Evolutionary conservation across 2,329 filamentous ascomycete genomes (phyloP).

Genomic region (Penicillium sumatraense): DNA sequence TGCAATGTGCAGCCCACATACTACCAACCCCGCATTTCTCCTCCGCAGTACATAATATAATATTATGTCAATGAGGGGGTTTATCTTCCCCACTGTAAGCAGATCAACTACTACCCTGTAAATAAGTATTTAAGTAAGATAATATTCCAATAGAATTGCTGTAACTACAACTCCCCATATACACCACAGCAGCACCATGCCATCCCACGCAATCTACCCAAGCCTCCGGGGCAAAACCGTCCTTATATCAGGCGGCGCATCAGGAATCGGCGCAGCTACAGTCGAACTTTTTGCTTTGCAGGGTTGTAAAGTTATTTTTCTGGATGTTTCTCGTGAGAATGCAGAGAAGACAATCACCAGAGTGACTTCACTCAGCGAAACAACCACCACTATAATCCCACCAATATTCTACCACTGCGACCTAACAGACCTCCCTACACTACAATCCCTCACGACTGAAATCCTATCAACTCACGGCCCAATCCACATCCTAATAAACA

Average conservation of each 20-base stretch:
- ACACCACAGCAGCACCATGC: not conserved
- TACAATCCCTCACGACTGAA: not conserved
- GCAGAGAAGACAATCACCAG: conserved; percentile 26
- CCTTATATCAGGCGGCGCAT: conserved; percentile 53
- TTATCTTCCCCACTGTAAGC: too few relatives aligned
- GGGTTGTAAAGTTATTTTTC: conserved; percentile 51
- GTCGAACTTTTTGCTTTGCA: conserved; percentile 53
- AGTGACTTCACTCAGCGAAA: conserved; percentile 15
- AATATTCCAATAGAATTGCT: too few relatives aligned
- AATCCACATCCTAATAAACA: conserved; percentile 34
- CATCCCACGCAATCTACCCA: conserved; percentile 21
- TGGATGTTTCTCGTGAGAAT: conserved; percentile 45
- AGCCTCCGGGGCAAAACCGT: conserved; percentile 36
- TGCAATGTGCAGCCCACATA: too few relatives aligned
- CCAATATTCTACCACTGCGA: not conserved
- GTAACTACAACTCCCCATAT: not conserved
- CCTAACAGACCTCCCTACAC: not conserved
- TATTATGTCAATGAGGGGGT: too few relatives aligned
- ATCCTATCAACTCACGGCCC: not conserved
- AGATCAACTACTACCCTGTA: too few relatives aligned
- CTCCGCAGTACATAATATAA: too few relatives aligned
- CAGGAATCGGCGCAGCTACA: conserved; percentile 50
- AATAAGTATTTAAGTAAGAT: too few relatives aligned
- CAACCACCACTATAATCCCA: not conserved
- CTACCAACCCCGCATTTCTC: too few relatives aligned